Base-by-base conservation (phyloP, 768 basidiomycete genomes). In the Russula virescens region DNA sequence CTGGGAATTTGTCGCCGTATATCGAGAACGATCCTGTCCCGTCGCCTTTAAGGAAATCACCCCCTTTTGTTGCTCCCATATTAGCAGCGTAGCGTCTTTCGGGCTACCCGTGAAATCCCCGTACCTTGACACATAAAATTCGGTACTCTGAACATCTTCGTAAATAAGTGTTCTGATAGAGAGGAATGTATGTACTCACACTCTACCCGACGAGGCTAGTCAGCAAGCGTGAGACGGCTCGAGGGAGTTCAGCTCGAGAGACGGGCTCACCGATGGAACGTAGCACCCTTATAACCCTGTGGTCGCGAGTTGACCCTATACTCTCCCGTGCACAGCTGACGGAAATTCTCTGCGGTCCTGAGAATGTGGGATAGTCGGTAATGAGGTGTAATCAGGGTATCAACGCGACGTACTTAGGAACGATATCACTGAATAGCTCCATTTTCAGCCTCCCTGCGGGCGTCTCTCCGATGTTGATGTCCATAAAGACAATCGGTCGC, bases 271-370 rank as follows among this genome's bases (percentile, higher is more conserved):
- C 94, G 81, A 74, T 95, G 94, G 74, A 96, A 95, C 2, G 85
- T 91, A n/a, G 88, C 87, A 69, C 81, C 82, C 73, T 96, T 97
- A 77, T 91, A 97, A 5, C 94, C 94, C 72, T 93, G 90, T 2
- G 94, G 93, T 60, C 91, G 78, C 16, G 88, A 83, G 68, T 94
- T 91, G 7, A 91, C 82, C 68, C 90, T 83, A 75, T 84, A 91
- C 76, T 98, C 96, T n/a, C 97, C 97, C 2, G 95, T 98, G 71
- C 96, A 98, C 28, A 98, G 78, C 70, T 98, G 96, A 64, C 97
- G 81, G 71, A 98, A 98, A 78, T 98, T 99, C 76, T 99, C 96
- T 9, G 94, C 94, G 2, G 96, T 98, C 71, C 95, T 97, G 66
- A n/a, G 45, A 45, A n/a, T 40, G 16, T 46, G 40, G 42, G 50